Evolutionary conservation across 1,284 basidiomycete species (phyloP).

Genomic region (Malassezia nana): DNA sequence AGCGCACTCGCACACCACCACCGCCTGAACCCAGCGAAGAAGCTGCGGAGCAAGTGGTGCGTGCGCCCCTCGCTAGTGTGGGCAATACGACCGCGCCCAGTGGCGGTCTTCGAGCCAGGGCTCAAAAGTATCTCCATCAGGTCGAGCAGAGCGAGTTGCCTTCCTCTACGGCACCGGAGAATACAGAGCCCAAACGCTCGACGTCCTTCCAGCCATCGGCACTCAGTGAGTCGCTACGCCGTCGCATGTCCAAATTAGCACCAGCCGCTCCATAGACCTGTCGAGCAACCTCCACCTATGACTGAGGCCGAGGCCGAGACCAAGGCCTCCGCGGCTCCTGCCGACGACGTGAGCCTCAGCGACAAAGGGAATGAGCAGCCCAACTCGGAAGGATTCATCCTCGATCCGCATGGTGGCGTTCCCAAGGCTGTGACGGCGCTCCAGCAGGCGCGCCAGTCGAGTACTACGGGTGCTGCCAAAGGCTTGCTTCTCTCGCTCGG

Average conservation of each 20-base stretch:
- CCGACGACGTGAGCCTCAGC: background rate
- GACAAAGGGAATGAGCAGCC: background rate
- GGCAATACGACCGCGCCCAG: slow-evolving; percentile 2
- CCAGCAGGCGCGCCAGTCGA: slow-evolving; percentile 24
- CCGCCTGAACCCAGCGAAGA: background rate
- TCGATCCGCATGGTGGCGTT: slow-evolving; percentile 25
- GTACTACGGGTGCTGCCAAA: slow-evolving; percentile 19
- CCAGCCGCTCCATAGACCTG: background rate
- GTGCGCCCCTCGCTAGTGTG: slow-evolving; percentile 5
- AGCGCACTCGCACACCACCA: slow-evolving; percentile 15
- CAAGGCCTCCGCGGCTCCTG: too few relatives aligned
- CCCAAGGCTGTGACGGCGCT: slow-evolving; percentile 22
- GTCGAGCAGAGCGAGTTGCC: background rate
- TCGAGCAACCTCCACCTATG: too few relatives aligned
- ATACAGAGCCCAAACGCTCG: background rate
- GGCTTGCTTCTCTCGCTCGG: slow-evolving; percentile 43
- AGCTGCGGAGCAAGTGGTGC: background rate
- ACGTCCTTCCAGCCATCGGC: slow-evolving; percentile 10
- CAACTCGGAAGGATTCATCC: slow-evolving; percentile 25
- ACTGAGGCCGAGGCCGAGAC: background rate
- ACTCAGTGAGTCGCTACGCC: slow-evolving; percentile 14
- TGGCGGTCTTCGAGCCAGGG: slow-evolving; percentile 13
- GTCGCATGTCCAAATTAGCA: slow-evolving; percentile 13
- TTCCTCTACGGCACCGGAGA: background rate
- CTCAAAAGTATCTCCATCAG: slow-evolving; percentile 13